Evolutionary conservation across 176 grass and related monocot genomes (phyloP), one percentile per base, ranked within the genome.

Genomic region (Zoysia pacifica): DNA sequence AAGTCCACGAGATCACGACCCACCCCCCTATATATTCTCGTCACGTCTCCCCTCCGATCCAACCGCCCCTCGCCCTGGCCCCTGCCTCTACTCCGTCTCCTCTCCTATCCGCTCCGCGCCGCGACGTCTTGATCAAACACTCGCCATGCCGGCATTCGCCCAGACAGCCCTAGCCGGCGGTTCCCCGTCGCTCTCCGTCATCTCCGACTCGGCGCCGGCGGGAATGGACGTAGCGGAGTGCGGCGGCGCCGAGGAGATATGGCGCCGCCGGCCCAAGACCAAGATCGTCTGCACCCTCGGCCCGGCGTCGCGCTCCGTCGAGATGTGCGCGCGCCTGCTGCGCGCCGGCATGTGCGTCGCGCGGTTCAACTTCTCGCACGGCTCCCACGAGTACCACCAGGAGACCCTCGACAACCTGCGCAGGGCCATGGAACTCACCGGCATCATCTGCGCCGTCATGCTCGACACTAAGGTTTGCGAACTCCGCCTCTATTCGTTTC

Each of bases 291-390:
- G 94, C 85, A 97, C 91, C 11, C 85, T 97, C 16, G 91, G 94
- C 44, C 94, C 91, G 14, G 85, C 89, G 9, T 97, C 91, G 76
- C 86, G 94, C n/a, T 94, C 94, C 64, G 89, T 97, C 3, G 87
- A 89, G 87, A 92, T 97, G 94, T 88, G 93, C 80, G 69, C 82
- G 77, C 84, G 79, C 19, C 91, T 94, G 66, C 87, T 97, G 60
- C 81, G 61, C 65, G 94, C 89, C 67, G 94, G 94, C 52, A 97
- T 97, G 89, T 94, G 86, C 76, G 91, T 97, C 40, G 91, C 94
- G 1, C 75, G 94, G 41, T 97, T 97, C 84, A 97, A 97, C 82
- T 97, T 97, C 89, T 97, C 94, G 20, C 94, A 94, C 56, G 94
- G 94, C 46, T 94, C 94, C 2, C 89, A 90, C 73, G 91, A 84